Conservation (phyloP, 2,329 filamentous ascomycete species). For the Stenocarpella maydis region DNA sequence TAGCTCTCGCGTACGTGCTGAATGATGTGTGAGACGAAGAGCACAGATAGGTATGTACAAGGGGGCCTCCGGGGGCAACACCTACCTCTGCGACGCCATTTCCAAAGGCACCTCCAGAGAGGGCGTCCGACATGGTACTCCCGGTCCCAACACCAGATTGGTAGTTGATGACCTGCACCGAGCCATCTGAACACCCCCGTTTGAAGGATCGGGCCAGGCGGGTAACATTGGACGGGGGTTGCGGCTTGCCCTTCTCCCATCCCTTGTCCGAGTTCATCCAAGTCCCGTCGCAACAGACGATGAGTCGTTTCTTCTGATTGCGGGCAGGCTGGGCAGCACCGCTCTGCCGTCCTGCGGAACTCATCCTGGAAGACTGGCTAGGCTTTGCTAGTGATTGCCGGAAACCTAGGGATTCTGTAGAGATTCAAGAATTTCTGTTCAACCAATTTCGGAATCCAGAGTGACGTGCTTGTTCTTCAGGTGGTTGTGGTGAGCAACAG, state of each 20-base stretch:
- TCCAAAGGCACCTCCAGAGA: slow-evolving; percentile 64
- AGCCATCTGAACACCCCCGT: slow-evolving; percentile 58
- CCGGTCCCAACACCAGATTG: slow-evolving; percentile 68
- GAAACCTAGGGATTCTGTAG: slow-evolving; percentile 17
- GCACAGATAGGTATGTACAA: not conserved
- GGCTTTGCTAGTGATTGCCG: not conserved
- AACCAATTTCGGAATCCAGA: not conserved
- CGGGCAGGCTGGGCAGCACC: not conserved
- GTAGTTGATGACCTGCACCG: slow-evolving; percentile 67
- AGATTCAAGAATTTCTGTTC: not conserved
- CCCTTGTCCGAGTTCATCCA: slow-evolving; percentile 62
- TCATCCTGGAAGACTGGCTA: not conserved
- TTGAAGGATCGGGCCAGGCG: slow-evolving; percentile 66
- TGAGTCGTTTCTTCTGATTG: slow-evolving; percentile 53
- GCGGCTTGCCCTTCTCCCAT: slow-evolving; percentile 54
- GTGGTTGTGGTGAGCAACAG: not conserved
- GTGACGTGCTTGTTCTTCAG: not conserved
- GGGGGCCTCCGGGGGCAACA: too few species aligned
- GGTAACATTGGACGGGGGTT: slow-evolving; percentile 67
- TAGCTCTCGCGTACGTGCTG: slow-evolving; percentile 69
- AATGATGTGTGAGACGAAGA: not conserved
- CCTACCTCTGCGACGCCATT: slow-evolving; percentile 61
- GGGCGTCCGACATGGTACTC: slow-evolving; percentile 55
- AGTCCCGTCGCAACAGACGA: slow-evolving; percentile 62
- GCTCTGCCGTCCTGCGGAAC: not conserved